A percentile compares a stretch with the other conserved stretches of the same genome.
phyloP scores from a whole-genome alignment of 1,139 yeast genomes.

The Sugiyamaella pinicola region DNA sequence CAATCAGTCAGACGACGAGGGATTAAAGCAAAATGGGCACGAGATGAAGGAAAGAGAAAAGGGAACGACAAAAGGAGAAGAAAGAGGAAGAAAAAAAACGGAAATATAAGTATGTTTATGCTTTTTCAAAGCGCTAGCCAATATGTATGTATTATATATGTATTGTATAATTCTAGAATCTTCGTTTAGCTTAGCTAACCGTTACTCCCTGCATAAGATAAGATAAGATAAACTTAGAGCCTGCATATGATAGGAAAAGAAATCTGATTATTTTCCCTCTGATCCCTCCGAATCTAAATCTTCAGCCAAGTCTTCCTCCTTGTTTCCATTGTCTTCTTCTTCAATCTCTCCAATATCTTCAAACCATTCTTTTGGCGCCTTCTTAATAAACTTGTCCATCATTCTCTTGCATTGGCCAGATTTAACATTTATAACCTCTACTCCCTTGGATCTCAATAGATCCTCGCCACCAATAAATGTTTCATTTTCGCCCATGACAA shows the following conservation, averaged over 20 bases:
- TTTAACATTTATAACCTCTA: constrained; percentile 71
- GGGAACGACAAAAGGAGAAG: background rate
- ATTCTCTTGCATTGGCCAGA: constrained; percentile 68
- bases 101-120: background rate
- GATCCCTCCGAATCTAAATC: constrained; percentile 17
- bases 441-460: constrained; percentile 63
- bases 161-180: background rate
- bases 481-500: constrained; percentile 84
- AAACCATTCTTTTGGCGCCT: constrained; percentile 80
- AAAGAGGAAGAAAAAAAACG: background rate
- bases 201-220: background rate
- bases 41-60: background rate
- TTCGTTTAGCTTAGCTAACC: background rate
- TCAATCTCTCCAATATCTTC: constrained; percentile 75
- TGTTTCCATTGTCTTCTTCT: constrained; percentile 13
- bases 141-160: background rate
- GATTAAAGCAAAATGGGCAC: background rate
- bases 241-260: no score
- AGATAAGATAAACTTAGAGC: no score
- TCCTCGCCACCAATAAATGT: constrained; percentile 81
- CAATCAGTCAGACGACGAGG: background rate
- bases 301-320: constrained; percentile 12
- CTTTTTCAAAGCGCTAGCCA: no score
- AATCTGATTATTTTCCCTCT: background rate
- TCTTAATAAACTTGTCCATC: constrained; percentile 75